Base-by-base conservation (phyloP, 202 grass and related monocot species). In the Carex sylvatica region DNA sequence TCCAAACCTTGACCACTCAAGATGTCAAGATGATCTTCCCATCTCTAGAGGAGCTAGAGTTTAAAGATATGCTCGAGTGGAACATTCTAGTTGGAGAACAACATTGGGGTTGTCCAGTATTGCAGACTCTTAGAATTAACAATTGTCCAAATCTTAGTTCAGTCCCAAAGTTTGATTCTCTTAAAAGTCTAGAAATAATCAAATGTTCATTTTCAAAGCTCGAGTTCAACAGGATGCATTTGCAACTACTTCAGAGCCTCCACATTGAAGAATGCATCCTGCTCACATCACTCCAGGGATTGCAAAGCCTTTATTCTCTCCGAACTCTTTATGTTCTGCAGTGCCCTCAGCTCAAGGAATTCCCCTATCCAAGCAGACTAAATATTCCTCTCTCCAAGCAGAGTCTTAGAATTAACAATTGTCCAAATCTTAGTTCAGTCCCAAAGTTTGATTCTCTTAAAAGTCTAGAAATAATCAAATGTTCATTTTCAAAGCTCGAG, bases 201-300 rank as follows among this genome's bases (percentile, higher is more conserved):
- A 28, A 28, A 28, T 28, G 26, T 28, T 28, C 26, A 28, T 28
- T 28, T 28, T 28, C 26, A 28, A 28, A 28, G 26, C 26, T 28
- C 26, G 26, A 28, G 26, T 28, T 28, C 26, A 28, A 28, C 26
- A 28, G 26, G 26, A 28, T 28, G 26, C 26, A 28, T 28, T 28
- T 28, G 26, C 26, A 28, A 28, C 66, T 70, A 42, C 66, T 79
- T 60, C 30, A 62, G 24, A 79, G 52, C 20, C 24, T 79, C 28
- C 58, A 35, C 58, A 56, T 79, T 60, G 75, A 79, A 79, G 75
- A 79, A 55, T 79, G 75, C 54, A 28, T 79, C 23, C 53, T 20
- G 3, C 75, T 79, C 75, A 79, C 75, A 19, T 62, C 30, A 20
- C 18, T 79, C 35, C 22, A 18, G 8, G 55, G 52, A 40, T 12